Conservation (phyloP, 805 yeast species). For the Brettanomyces naardenensis region DNA sequence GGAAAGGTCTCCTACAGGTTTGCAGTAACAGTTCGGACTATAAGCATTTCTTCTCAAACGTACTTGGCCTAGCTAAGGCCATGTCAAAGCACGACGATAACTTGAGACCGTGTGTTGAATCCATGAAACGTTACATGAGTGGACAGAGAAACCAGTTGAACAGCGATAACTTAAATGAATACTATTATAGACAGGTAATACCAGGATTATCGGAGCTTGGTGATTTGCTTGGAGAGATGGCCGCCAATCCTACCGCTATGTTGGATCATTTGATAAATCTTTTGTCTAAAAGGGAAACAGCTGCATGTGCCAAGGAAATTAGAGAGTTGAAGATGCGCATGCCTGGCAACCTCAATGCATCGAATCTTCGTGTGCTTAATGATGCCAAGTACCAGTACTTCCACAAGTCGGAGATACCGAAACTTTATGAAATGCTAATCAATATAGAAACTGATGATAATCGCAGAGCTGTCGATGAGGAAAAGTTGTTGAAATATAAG, state of each 20-base stretch:
- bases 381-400: constrained; percentile 40
- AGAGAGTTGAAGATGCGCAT: constrained; percentile 43
- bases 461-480: constrained; percentile 51
- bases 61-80: constrained; percentile 36
- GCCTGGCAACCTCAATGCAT: constrained; percentile 37
- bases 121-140: constrained; percentile 38
- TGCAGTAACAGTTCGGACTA: constrained; percentile 31
- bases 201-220: constrained; percentile 50
- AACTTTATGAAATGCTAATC: constrained; percentile 46
- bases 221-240: constrained; percentile 38
- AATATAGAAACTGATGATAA: constrained; percentile 53
- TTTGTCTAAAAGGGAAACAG: constrained; percentile 31
- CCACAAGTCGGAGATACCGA: constrained; percentile 41
- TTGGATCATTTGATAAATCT: constrained; percentile 36
- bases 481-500: constrained; percentile 47
- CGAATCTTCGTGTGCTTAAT: constrained; percentile 23
- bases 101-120: constrained; percentile 40
- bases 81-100: constrained; percentile 36
- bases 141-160: constrained; percentile 8
- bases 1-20: constrained; percentile 70
- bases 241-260: constrained; percentile 40
- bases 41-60: constrained; percentile 37
- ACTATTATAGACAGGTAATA: constrained; percentile 39
- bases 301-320: constrained; percentile 30
- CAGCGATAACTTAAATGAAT: constrained; percentile 31